Percentiles rank a stretch among this genome's conserved stretches.
Evolutionary conservation across 2,329 filamentous ascomycete genomes (phyloP).

Genomic region (Diaporthe sp.): DNA sequence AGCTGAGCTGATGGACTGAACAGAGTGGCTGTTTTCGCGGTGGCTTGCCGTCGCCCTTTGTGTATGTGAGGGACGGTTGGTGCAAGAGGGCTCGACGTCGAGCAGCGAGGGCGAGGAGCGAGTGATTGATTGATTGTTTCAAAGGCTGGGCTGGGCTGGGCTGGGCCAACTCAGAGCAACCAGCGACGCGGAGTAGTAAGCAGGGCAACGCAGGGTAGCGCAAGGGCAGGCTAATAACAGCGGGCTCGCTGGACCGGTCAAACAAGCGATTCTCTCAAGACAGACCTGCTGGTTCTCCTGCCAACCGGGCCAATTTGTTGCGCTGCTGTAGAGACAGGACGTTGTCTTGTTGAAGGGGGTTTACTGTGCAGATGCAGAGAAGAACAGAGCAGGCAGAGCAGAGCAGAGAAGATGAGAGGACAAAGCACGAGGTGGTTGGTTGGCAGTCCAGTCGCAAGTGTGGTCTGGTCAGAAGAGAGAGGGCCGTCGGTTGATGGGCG

Average conservation of each 20-base stretch:
- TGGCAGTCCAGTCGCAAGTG: constrained; percentile 18
- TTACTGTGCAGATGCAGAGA: background rate
- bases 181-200: constrained; percentile 4
- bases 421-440: constrained; percentile 29
- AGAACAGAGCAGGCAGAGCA: background rate
- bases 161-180: constrained; percentile 19
- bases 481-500: constrained; percentile 15
- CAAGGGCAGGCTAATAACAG: constrained; percentile 7
- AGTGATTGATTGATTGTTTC: constrained; percentile 32
- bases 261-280: background rate
- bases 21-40: background rate
- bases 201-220: background rate
- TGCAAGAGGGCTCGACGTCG: constrained; percentile 19
- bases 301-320: background rate
- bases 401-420: constrained; percentile 12
- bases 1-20: background rate
- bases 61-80: background rate
- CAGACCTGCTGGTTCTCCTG: constrained; percentile 19
- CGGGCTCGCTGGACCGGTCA: background rate
- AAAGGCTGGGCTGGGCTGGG: constrained; percentile 29
- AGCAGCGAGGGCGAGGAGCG: constrained; percentile 21
- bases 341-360: background rate
- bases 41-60: constrained; percentile 25
- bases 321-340: constrained; percentile 9
- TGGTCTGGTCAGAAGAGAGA: constrained; percentile 22